Conservation (phyloP, 345 rosid species). For the Dovyalis caffra region DNA sequence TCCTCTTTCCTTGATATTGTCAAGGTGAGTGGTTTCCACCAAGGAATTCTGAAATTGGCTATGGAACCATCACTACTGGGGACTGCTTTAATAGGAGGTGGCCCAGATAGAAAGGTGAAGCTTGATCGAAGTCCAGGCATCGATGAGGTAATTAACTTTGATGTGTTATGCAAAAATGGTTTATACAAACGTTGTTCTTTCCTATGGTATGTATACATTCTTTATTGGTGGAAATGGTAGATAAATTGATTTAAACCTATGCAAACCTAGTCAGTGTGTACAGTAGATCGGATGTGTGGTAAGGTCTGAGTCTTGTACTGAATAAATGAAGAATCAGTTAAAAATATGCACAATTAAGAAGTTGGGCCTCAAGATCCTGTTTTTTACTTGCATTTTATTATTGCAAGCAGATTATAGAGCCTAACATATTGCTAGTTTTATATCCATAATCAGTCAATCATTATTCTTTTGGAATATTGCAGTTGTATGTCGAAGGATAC, state of each 20-base stretch:
- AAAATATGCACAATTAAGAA: not conserved
- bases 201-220: not conserved
- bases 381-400: not conserved
- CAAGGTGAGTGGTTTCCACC: slow-evolving; percentile 82
- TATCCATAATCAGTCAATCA: slow-evolving; percentile 8
- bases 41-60: slow-evolving; percentile 85
- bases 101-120: slow-evolving; percentile 84
- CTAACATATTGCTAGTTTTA: not conserved
- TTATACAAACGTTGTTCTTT: not conserved
- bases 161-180: slow-evolving; percentile 5
- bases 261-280: not conserved
- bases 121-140: slow-evolving; percentile 84
- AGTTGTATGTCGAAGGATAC: slow-evolving; percentile 93
- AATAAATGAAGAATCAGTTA: not conserved
- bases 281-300: not conserved
- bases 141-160: slow-evolving; percentile 64
- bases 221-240: not conserved
- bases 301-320: not conserved
- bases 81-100: slow-evolving; percentile 82
- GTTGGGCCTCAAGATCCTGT: not conserved
- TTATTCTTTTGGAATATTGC: slow-evolving; percentile 32
- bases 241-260: not conserved
- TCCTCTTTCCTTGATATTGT: slow-evolving; percentile 13
- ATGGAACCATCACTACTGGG: slow-evolving; percentile 94
- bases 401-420: not conserved